Evolutionary conservation across 768 basidiomycete genomes (phyloP), one percentile per base, ranked within the genome.

Genomic region (Agaricus sinodeliciosus): DNA sequence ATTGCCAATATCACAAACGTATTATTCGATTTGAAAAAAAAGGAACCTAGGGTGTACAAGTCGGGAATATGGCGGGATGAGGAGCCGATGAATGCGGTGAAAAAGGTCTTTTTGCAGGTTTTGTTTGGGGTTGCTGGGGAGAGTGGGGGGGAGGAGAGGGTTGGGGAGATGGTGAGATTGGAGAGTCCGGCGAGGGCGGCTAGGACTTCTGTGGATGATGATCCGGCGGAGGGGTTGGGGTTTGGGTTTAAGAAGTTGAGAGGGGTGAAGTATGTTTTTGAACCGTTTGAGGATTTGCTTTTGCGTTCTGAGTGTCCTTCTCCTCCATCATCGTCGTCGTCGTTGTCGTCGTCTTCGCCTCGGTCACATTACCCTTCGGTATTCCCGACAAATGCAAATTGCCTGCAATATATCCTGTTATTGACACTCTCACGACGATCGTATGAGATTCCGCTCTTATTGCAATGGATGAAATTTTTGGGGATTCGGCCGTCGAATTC

Each of bases 401-500:
- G 49, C 28, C 36, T 59, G 7, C 31, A 55, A 19, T 67, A 68
- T 55, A 57, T 73, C 49, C 34, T 51, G 3, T 48, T 57, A 26
- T 46, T 60, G 12, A 31, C 57, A 8, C 44, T 58, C n/a, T 49
- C 57, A 9, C 57, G 59, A 2, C 58, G 71, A 1, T 72, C 77
- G 8, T 61, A 67, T 0, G 85, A 90, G 64, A 83, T 93, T 26
- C 84, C 89, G 0, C 72, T 78, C 11, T 72, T 72, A 11, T 64
- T 93, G 0, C 80, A 78, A 16, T 91, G 91, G 88, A 90, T 90
- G 88, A 75, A 76, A 6, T 72, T 70, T 13, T 58, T 90, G 36
- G 65, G 65, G 0, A 67, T 91, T 9, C 36, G 47, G 40, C 88
- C 89, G 1, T 69, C 71, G n/a, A 64, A 61, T 25, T 66, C 71